phyloP scores from a whole-genome alignment of 495 filamentous ascomycete genomes.

The Acidomyces sp. region DNA sequence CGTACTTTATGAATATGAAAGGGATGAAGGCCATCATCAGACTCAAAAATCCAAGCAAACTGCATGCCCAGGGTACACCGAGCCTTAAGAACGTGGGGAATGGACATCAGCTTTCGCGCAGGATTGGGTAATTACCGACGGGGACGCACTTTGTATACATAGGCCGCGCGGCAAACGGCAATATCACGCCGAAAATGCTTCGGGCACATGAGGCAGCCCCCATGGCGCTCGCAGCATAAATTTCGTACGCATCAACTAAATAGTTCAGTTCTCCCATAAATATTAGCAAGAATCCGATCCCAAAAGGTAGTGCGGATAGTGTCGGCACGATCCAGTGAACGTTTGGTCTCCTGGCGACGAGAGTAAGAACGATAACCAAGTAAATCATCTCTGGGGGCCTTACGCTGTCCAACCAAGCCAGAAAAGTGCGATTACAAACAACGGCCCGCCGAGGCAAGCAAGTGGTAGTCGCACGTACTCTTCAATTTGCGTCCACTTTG shows the following conservation, averaged over 20 bases:
- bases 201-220: slow-evolving; percentile 50
- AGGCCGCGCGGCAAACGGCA: slow-evolving; percentile 36
- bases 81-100: no score
- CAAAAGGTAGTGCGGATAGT: slow-evolving; percentile 53
- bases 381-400: not conserved
- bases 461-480: slow-evolving; percentile 55
- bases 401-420: slow-evolving; percentile 59
- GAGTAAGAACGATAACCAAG: no score
- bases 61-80: slow-evolving; percentile 30
- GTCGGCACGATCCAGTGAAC: slow-evolving; percentile 54
- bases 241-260: slow-evolving; percentile 59
- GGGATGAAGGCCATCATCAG: slow-evolving; percentile 28
- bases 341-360: no score
- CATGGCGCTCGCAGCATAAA: slow-evolving; percentile 58
- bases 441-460: slow-evolving; percentile 51
- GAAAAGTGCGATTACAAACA: slow-evolving; percentile 49
- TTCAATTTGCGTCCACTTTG: slow-evolving; percentile 35
- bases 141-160: no score
- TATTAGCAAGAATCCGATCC: slow-evolving; percentile 51
- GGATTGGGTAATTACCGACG: no score
- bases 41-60: slow-evolving; percentile 28
- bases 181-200: slow-evolving; percentile 47
- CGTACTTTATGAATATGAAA: slow-evolving; percentile 30
- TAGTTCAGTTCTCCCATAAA: slow-evolving; percentile 65
- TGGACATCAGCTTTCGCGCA: no score